Evolutionary conservation across 2,329 filamentous ascomycete genomes (phyloP).

Genomic region (Pseudogymnoascus sp.): DNA sequence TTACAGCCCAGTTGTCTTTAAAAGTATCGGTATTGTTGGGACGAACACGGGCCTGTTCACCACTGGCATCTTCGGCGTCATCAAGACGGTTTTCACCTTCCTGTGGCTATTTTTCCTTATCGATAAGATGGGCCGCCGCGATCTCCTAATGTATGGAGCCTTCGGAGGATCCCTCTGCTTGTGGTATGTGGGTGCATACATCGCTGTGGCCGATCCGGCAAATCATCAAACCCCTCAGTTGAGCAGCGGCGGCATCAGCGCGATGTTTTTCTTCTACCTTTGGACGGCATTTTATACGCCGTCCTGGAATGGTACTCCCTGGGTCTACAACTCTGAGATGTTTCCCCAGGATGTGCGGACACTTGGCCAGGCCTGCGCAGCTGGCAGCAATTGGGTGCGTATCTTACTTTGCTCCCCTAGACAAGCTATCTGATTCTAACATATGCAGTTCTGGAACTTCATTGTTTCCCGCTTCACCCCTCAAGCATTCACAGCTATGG

Average conservation of each 20-base stretch:
- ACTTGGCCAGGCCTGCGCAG: constrained; percentile 63
- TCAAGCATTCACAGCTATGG: constrained; percentile 51
- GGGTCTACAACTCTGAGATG: constrained; percentile 70
- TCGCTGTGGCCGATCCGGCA: constrained; percentile 39
- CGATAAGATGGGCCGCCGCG: constrained; percentile 52
- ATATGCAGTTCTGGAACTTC: constrained; percentile 44
- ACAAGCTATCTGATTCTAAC: neutral
- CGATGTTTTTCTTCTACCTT: constrained; percentile 65
- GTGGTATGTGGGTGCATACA: constrained; percentile 56
- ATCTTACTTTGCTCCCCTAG: neutral
- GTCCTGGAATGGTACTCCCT: constrained; percentile 65
- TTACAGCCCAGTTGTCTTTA: constrained; percentile 62
- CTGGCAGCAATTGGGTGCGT: constrained; percentile 60
- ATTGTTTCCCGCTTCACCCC: constrained; percentile 59
- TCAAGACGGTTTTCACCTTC: constrained; percentile 61
- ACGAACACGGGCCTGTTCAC: constrained; percentile 51
- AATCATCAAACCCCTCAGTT: constrained; percentile 28
- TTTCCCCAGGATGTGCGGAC: constrained; percentile 62
- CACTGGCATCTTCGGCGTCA: constrained; percentile 68
- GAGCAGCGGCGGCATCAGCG: constrained; percentile 44
- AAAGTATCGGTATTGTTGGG: constrained; percentile 47
- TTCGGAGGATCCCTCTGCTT: constrained; percentile 53
- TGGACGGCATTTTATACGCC: constrained; percentile 67
- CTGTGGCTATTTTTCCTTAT: constrained; percentile 63
- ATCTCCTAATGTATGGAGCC: constrained; percentile 57